Conservation (phyloP, 2,329 filamentous ascomycete genomes). For the Scytalidium lignicola region DNA sequence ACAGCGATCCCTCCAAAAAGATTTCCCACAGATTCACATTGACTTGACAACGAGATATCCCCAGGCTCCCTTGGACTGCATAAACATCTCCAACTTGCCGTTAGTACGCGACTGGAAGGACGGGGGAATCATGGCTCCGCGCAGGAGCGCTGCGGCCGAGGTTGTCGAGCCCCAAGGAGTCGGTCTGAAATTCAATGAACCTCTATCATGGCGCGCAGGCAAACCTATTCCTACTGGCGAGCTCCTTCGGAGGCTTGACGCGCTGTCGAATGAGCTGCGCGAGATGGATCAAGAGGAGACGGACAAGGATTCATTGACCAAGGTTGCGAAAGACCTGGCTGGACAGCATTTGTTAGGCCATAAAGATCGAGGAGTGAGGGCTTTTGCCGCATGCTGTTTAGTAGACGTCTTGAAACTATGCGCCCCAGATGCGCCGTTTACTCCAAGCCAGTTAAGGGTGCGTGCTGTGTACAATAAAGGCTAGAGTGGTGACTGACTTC, state of each 20-base stretch:
- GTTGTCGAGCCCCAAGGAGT: conserved; percentile 28
- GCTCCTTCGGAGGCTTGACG: conserved; percentile 74
- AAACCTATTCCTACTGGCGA: conserved; percentile 82
- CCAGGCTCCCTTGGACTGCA: neutral
- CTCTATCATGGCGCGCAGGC: conserved; percentile 86
- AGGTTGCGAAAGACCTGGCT: conserved; percentile 80
- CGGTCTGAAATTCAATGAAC: conserved; percentile 72
- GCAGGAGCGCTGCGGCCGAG: conserved; percentile 25
- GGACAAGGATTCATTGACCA: conserved; percentile 74
- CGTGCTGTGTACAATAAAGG: conserved; percentile 15
- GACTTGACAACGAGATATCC: neutral
- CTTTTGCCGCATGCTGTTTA: conserved; percentile 81
- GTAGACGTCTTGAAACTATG: conserved; percentile 91
- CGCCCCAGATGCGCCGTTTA: conserved; percentile 93
- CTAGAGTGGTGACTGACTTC: conserved; percentile 13
- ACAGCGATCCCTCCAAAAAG: neutral
- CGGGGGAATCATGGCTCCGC: conserved; percentile 25
- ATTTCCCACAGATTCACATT: neutral
- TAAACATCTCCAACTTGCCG: neutral
- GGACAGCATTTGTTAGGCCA: conserved; percentile 78
- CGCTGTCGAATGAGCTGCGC: conserved; percentile 75
- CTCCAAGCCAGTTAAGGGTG: conserved; percentile 84
- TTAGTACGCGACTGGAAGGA: conserved; percentile 15
- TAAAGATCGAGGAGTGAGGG: conserved; percentile 89
- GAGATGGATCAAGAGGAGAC: conserved; percentile 84